Percentiles rank a stretch among this genome's conserved stretches.
These are phyloP conservation scores for Cryphonectria naterciae DNA, from an alignment of 2,329 filamentous ascomycete genomes.

Conservation along the genomic window DNA sequence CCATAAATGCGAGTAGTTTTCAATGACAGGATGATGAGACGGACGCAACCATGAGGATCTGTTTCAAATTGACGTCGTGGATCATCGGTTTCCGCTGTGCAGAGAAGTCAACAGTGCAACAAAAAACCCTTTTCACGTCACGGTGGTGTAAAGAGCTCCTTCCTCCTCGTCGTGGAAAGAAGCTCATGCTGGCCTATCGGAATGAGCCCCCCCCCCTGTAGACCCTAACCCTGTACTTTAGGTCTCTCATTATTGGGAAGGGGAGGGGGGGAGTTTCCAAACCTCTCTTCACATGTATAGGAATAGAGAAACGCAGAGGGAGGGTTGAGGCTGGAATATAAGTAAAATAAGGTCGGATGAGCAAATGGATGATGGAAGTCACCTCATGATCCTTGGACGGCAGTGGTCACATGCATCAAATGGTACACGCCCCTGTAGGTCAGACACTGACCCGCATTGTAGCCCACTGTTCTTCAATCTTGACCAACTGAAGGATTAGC, in stretches of 20 bases:
- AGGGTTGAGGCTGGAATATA: not conserved
- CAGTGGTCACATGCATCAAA: not conserved
- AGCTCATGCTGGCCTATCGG: not conserved
- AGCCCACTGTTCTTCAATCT: not conserved
- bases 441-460: not conserved
- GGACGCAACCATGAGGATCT: not conserved
- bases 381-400: not conserved
- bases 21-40: not conserved
- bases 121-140: not conserved
- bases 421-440: not conserved
- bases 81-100: not conserved
- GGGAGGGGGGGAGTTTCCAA: no score
- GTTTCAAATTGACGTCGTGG: not conserved
- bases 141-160: not conserved
- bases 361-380: not conserved
- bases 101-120: not conserved
- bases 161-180: not conserved
- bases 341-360: not conserved
- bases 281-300: not conserved
- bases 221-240: constrained; percentile 1
- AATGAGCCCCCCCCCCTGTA: not conserved
- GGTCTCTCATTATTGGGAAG: no score
- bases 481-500: not conserved
- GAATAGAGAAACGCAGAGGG: not conserved
- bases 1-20: not conserved